A percentile compares a stretch with the other conserved stretches of the same genome.
These are phyloP conservation scores for Borovskyia barvae DNA, from an alignment of 208 protist species.

Conservation along the genomic window DNA sequence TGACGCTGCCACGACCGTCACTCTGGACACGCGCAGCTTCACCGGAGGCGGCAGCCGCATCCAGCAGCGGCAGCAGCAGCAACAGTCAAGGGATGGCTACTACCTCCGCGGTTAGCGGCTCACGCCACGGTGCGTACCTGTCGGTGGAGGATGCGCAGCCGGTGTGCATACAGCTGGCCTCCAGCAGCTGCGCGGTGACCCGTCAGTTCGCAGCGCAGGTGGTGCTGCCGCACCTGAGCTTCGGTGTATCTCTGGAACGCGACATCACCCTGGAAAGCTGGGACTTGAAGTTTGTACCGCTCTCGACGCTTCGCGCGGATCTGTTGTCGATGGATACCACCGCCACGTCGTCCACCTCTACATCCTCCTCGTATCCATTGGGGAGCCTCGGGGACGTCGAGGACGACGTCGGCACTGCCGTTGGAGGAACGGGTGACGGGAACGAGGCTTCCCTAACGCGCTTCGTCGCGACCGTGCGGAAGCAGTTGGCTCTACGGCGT, in stretches of 20 bases:
- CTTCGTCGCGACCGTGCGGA: slow-evolving; percentile 6
- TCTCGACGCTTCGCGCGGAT: slow-evolving; percentile 24
- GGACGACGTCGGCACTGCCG: background rate
- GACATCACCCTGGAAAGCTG: slow-evolving; percentile 47
- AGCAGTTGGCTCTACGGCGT: slow-evolving; percentile 1
- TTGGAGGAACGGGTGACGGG: background rate
- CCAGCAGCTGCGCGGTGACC: slow-evolving; percentile 37
- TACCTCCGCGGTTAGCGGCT: background rate
- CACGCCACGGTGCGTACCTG: slow-evolving; percentile 13
- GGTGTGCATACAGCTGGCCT: slow-evolving; percentile 43
- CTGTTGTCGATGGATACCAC: slow-evolving; percentile 4
- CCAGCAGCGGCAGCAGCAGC: background rate
- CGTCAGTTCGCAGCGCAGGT: slow-evolving; percentile 64
- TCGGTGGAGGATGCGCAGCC: slow-evolving; percentile 36
- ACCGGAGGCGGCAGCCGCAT: background rate
- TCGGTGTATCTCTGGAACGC: slow-evolving; percentile 54
- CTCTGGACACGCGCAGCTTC: background rate
- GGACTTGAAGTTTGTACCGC: slow-evolving; percentile 48
- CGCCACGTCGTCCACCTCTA: background rate
- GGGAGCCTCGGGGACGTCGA: slow-evolving; percentile 1
- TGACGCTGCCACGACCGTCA: slow-evolving; percentile 26
- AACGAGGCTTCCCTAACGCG: background rate
- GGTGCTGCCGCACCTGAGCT: slow-evolving; percentile 66
- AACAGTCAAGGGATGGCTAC: background rate
- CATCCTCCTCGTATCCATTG: slow-evolving; percentile 2